Evolutionary conservation across 768 basidiomycete species (phyloP).

Genomic region (Pholiota microspora): DNA sequence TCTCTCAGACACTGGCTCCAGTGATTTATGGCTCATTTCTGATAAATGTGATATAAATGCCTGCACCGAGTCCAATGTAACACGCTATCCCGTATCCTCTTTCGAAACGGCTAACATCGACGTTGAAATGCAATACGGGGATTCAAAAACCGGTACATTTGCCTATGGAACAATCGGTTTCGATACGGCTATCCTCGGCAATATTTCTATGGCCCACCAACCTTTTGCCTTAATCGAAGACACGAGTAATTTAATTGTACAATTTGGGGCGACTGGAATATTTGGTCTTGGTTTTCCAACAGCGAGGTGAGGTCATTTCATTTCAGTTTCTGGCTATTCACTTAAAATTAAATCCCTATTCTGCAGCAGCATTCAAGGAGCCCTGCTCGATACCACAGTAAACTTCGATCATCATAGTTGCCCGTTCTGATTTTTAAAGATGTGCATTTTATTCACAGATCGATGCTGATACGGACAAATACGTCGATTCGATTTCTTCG

Average conservation of each 20-base stretch:
- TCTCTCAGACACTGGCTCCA: constrained; percentile 62
- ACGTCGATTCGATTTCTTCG: constrained; percentile 31
- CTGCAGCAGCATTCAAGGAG: constrained; percentile 19
- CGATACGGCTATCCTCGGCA: constrained; percentile 53
- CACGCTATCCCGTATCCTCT: constrained; percentile 39
- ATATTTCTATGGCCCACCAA: constrained; percentile 47
- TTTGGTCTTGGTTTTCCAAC: constrained; percentile 69
- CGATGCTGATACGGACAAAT: constrained; percentile 25
- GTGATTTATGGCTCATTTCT: constrained; percentile 67
- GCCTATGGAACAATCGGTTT: constrained; percentile 55
- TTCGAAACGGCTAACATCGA: constrained; percentile 36
- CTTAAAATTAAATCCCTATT: neutral
- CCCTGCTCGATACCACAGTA: constrained; percentile 4
- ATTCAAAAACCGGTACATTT: constrained; percentile 61
- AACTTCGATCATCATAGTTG: neutral
- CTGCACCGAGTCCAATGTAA: constrained; percentile 34
- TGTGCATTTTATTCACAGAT: constrained; percentile 14
- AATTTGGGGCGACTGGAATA: constrained; percentile 57
- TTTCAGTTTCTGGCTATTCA: neutral
- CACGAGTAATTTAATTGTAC: constrained; percentile 57
- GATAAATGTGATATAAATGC: constrained; percentile 39
- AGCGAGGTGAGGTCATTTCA: constrained; percentile 43
- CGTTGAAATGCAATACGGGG: constrained; percentile 56
- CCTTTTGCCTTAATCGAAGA: constrained; percentile 54
- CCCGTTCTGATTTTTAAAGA: neutral